Percentiles rank a stretch among this genome's conserved stretches.
Conservation (phyloP, 2,329 filamentous ascomycete species). For the Phialocephala sp. region DNA sequence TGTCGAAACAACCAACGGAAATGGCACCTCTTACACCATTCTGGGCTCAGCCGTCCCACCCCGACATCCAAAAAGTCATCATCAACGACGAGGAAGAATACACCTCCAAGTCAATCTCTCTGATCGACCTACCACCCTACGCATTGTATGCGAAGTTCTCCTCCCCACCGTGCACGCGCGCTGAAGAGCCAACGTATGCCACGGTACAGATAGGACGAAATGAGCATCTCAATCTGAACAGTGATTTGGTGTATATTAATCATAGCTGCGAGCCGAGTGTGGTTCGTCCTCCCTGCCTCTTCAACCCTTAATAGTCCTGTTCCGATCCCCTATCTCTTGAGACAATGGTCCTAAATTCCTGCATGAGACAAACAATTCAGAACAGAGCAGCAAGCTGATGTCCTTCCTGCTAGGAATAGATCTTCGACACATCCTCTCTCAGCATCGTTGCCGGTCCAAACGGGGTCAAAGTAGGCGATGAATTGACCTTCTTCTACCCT, state of each 20-base stretch:
- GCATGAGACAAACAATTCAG: background rate
- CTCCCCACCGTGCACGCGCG: constrained; percentile 66
- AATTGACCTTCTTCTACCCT: constrained; percentile 76
- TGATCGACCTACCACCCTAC: constrained; percentile 62
- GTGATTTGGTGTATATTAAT: constrained; percentile 70
- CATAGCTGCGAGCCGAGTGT: constrained; percentile 71
- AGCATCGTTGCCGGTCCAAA: constrained; percentile 63
- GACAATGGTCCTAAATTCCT: too few relatives aligned
- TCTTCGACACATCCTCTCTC: constrained; percentile 63
- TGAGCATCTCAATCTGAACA: constrained; percentile 67
- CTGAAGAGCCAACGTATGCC: constrained; percentile 63
- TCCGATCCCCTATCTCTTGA: too few relatives aligned
- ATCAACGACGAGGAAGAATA: constrained; percentile 52
- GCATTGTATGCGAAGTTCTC: constrained; percentile 69
- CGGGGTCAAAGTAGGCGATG: constrained; percentile 60
- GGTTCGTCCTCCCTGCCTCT: constrained; percentile 49
- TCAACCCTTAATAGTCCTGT: background rate
- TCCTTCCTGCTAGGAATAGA: constrained; percentile 46
- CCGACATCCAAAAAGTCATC: constrained; percentile 61
- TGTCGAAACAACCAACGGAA: constrained; percentile 29
- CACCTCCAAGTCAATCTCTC: constrained; percentile 65
- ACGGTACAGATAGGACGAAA: constrained; percentile 65
- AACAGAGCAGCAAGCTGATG: background rate
- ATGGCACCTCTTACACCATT: constrained; percentile 62
- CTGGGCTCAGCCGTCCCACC: constrained; percentile 67